phyloP scores from a whole-genome alignment of 2,329 filamentous ascomycete species.

The Bimuria novae-zelandiae region DNA sequence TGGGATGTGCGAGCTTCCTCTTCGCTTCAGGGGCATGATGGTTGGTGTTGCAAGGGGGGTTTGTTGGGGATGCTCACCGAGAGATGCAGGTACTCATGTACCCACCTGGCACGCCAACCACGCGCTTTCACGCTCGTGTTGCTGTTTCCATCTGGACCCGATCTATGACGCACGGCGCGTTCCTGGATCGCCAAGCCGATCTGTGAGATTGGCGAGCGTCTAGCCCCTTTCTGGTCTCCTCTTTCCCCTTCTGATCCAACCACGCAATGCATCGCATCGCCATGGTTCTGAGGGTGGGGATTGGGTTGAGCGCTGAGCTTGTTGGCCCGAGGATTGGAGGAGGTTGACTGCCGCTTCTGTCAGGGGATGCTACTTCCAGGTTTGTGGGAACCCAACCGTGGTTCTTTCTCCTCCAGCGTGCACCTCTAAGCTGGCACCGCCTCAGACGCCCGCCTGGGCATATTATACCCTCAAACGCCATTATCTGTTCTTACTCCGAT shows the following conservation, averaged over 20 bases:
- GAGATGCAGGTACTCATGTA: no score
- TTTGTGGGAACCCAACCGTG: neutral
- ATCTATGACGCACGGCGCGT: slow-evolving; percentile 8
- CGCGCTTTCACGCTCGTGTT: neutral
- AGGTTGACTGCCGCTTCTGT: no score
- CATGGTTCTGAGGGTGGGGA: no score
- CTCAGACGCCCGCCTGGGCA: no score
- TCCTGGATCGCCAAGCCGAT: slow-evolving; percentile 8
- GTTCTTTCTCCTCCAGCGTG: neutral
- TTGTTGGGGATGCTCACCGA: no score
- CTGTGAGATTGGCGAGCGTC: slow-evolving; percentile 6
- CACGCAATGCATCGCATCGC: neutral
- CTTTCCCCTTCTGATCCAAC: neutral
- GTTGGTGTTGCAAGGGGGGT: neutral
- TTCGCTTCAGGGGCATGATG: slow-evolving; percentile 43
- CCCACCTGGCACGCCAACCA: no score
- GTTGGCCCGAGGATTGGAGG: no score
- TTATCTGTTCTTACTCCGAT: neutral
- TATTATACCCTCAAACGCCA: no score
- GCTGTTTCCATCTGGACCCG: no score
- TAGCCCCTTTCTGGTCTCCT: neutral
- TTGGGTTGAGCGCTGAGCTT: no score
- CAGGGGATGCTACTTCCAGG: neutral
- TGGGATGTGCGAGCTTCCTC: slow-evolving; percentile 24
- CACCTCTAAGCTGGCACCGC: no score